A percentile compares a stretch with the other conserved stretches of the same genome.
Conservation (phyloP, 352 stramenopile species). For the Globisporangium paddicum region DNA sequence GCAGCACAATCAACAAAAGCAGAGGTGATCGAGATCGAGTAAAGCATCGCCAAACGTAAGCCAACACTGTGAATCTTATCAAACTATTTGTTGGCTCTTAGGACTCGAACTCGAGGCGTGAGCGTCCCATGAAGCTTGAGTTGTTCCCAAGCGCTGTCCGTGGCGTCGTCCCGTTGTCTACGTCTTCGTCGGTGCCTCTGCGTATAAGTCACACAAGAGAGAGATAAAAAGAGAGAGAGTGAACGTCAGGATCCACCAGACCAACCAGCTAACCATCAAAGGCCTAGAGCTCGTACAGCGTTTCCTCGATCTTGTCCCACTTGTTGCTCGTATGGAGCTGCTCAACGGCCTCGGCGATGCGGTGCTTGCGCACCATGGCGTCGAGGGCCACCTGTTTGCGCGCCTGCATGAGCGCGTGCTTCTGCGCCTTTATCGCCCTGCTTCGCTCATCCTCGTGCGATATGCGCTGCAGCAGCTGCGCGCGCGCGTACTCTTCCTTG, state of each 20-base stretch:
- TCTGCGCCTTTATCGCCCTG: conserved; percentile 55
- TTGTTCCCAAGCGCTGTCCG: background rate
- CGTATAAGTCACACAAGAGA: conserved; percentile 5
- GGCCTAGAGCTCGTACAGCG: conserved; percentile 50
- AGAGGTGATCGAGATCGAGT: conserved; percentile 14
- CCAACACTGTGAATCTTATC: background rate
- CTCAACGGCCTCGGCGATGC: conserved; percentile 60
- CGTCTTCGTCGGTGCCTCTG: conserved; percentile 15
- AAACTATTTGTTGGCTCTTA: background rate
- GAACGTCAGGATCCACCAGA: background rate
- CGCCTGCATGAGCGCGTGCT: conserved; percentile 46
- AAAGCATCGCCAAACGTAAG: background rate
- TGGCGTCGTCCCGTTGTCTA: background rate
- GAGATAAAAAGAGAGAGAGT: conserved; percentile 10
- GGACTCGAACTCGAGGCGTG: conserved; percentile 2
- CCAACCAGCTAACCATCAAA: background rate
- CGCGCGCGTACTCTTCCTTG: conserved; percentile 61
- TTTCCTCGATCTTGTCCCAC: conserved; percentile 79
- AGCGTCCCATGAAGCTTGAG: conserved; percentile 2
- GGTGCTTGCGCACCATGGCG: conserved; percentile 61
- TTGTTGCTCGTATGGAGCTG: conserved; percentile 58
- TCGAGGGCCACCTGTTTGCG: conserved; percentile 63
- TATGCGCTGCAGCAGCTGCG: conserved; percentile 54
- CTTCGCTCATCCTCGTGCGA: conserved; percentile 54
- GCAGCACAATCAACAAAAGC: background rate